Conservation (phyloP, 805 yeast species). For the Ogataea corticis region DNA sequence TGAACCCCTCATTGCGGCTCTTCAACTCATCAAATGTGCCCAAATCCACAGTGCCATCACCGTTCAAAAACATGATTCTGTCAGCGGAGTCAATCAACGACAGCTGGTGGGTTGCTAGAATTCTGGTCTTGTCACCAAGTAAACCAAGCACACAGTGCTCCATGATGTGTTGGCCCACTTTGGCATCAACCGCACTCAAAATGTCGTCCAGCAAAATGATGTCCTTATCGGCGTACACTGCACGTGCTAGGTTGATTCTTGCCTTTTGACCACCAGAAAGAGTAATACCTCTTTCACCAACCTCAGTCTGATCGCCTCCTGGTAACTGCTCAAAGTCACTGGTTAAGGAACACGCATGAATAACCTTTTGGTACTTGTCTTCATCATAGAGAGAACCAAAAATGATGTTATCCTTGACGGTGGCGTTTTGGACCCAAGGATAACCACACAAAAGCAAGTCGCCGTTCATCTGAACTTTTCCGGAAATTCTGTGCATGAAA, state of each 20-base stretch:
- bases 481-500: slow-evolving; percentile 57
- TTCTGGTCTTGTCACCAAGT: slow-evolving; percentile 57
- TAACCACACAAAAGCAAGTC: slow-evolving; percentile 53
- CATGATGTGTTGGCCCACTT: slow-evolving; percentile 80
- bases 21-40: slow-evolving; percentile 62
- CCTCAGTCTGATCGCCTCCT: slow-evolving; percentile 76
- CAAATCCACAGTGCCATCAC: slow-evolving; percentile 57
- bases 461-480: slow-evolving; percentile 56
- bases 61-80: slow-evolving; percentile 62
- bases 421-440: slow-evolving; percentile 85
- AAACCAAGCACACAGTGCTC: slow-evolving; percentile 63
- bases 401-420: slow-evolving; percentile 69
- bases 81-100: slow-evolving; percentile 69
- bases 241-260: slow-evolving; percentile 72
- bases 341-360: slow-evolving; percentile 65
- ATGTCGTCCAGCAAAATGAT: slow-evolving; percentile 74
- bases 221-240: slow-evolving; percentile 69
- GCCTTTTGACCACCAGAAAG: slow-evolving; percentile 92
- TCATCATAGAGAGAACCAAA: slow-evolving; percentile 63
- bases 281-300: slow-evolving; percentile 85
- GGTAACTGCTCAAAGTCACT: slow-evolving; percentile 67
- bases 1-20: slow-evolving; percentile 46
- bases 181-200: slow-evolving; percentile 78
- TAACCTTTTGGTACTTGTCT: slow-evolving; percentile 50
- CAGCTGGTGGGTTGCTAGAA: slow-evolving; percentile 82